A percentile compares a stretch with the other conserved stretches of the same genome.
Evolutionary conservation across 257 asterid genomes (phyloP).

Genomic region (Eustoma russellianum): DNA sequence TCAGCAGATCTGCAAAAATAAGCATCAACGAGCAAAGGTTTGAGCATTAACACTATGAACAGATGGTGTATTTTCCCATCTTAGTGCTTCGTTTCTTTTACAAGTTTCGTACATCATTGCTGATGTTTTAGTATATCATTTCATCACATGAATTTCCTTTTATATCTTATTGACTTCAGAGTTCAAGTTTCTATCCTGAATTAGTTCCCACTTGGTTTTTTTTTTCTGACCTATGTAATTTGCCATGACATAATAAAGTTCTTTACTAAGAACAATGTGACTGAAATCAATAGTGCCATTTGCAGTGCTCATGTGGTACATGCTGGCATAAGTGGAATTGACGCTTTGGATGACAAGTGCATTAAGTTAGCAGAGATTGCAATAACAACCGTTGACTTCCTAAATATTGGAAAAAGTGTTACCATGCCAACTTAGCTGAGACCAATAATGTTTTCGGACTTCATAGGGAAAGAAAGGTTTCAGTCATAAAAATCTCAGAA

Average conservation of each 20-base stretch:
- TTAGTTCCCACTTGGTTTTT: too few relatives aligned
- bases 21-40: too few relatives aligned
- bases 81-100: not conserved
- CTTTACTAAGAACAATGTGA: conserved; percentile 71
- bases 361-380: conserved; percentile 84
- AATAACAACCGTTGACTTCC: conserved; percentile 83
- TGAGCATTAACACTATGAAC: too few relatives aligned
- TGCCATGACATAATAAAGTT: conserved; percentile 69
- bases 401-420: conserved; percentile 76
- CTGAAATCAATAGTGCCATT: conserved; percentile 70
- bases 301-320: conserved; percentile 98
- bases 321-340: conserved; percentile 64
- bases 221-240: not conserved
- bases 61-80: not conserved
- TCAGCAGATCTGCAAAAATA: too few relatives aligned
- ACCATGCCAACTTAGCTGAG: conserved; percentile 46
- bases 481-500: conserved; percentile 53
- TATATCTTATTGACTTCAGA: too few relatives aligned
- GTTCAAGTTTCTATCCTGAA: too few relatives aligned
- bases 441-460: conserved; percentile 83
- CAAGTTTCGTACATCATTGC: too few relatives aligned
- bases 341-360: conserved; percentile 89
- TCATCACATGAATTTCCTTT: too few relatives aligned
- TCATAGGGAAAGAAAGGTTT: conserved; percentile 74
- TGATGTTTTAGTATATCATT: too few relatives aligned